Percentiles rank a stretch among this genome's conserved stretches.
Evolutionary conservation across 2,329 filamentous ascomycete species (phyloP).

Genomic region (Trichoderma brevicompactum): DNA sequence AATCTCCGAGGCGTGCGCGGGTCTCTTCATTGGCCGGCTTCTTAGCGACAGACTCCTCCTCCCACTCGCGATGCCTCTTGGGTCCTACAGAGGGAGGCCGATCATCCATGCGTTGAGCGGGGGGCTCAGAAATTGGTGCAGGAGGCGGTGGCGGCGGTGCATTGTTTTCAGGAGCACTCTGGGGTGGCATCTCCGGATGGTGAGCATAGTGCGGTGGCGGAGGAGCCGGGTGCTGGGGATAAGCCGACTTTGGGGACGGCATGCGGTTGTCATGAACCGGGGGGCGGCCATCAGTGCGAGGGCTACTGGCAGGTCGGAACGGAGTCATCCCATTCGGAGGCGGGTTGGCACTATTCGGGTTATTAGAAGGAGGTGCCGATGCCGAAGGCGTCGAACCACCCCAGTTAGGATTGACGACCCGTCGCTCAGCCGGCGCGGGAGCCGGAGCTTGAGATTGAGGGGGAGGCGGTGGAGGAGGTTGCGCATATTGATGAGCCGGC

Average conservation of each 20-base stretch:
- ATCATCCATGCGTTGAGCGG: constrained; percentile 64
- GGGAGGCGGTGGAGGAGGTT: constrained; percentile 56
- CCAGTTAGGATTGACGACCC: constrained; percentile 65
- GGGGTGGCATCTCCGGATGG: constrained; percentile 64
- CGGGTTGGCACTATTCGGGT: constrained; percentile 42
- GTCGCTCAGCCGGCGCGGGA: constrained; percentile 58
- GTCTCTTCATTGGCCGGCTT: constrained; percentile 89
- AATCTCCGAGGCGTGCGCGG: constrained; percentile 83
- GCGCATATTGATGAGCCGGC: constrained; percentile 50
- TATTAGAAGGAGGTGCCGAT: constrained; percentile 45
- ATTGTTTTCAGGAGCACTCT: constrained; percentile 64
- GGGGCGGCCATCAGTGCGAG: constrained; percentile 80
- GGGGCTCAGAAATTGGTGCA: constrained; percentile 64
- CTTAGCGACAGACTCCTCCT: constrained; percentile 77
- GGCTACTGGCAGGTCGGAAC: constrained; percentile 74
- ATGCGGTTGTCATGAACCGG: constrained; percentile 80
- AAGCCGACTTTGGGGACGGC: constrained; percentile 88
- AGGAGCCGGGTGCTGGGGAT: constrained; percentile 71
- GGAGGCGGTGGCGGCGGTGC: constrained; percentile 52
- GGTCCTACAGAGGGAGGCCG: constrained; percentile 78
- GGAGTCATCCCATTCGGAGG: constrained; percentile 65
- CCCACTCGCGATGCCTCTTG: constrained; percentile 92
- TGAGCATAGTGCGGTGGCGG: constrained; percentile 62
- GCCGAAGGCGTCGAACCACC: constrained; percentile 56
- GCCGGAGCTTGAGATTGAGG: constrained; percentile 51